Base-by-base conservation (phyloP, 2,329 filamentous ascomycete genomes). In the Colletotrichum lupini region DNA sequence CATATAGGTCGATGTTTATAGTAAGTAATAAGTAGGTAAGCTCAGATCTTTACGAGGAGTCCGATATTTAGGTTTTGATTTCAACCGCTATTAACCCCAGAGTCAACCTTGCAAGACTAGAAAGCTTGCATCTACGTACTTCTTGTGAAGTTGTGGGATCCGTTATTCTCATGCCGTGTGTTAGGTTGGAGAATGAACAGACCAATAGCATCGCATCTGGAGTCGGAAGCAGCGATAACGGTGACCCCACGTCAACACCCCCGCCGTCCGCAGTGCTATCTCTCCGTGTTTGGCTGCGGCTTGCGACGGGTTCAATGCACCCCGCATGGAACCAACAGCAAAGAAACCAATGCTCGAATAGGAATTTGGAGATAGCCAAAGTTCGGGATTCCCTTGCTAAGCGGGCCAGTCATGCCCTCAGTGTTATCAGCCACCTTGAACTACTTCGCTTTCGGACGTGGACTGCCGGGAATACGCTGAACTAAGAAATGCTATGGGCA, bases 361-460 rank as follows among this genome's bases (percentile, higher is more conserved):
- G 60, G 70, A 28, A 64, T 49, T 49, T 61, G 46, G 22, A 73
- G 60, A 73, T 70, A 64, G 12, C 9, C 8, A 4, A 4, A 3
- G 14, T 35, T 60, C n/a, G 5, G 66, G 70, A 65, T 56, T 16
- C 19, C 55, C 70, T 63, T 60, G 55, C 67, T 72, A 69, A 69
- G 69, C 65, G 69, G 37, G 53, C 69, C 69, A 68, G 68, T 72
- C 53, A 55, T 24, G 56, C 22, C 53, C 11, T 68, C 28, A 42
- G 53, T 53, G 35, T 72, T 72, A 68, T 72, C 69, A 68, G 24
- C 37, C 68, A n/a, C 19, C n/a, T 19, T 42, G 16, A 42, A 32
- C 24, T 14, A 60, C n/a, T 8, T 35, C 55, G 37, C 30, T 22
- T 22, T 59, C 46, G 60, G 49, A 37, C 28, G 35, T 37, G 64